Base-by-base conservation (phyloP, 495 filamentous ascomycete species). In the Annulohypoxylon nitens region DNA sequence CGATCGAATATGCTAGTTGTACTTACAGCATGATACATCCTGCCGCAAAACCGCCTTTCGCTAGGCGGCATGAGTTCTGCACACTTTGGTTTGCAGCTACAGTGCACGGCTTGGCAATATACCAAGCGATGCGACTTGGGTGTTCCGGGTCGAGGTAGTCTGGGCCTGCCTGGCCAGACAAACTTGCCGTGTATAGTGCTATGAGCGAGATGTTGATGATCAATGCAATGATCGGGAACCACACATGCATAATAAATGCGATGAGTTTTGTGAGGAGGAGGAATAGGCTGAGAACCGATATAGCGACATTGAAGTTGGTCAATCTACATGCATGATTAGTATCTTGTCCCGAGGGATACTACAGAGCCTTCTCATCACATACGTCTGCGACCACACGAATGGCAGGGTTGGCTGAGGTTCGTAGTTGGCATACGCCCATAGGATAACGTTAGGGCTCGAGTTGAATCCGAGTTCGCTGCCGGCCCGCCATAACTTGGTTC, bases 381-480 rank as follows among this genome's bases (percentile, higher is more conserved):
- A 97, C 94, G 91, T 89, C 73, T 87, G 83, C 47, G 91, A 93
- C 94, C 94, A 97, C 20, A 96, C 90, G 73, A 95, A 83, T 7
- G 94, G 94, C 18, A 89, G 81, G 4, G 81, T 86, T 0, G 87
- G 86, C 39, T 90, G 86, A 2, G 90, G 83, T 62, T 84, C 81
- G 75, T 94, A 88, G 74, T 97, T 97, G 47, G 93, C 91, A 66
- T 88, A 88, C 16, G 91, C 90, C 77, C 94, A 97, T 23, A 95
- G 73, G 5, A 91, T 84, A 73, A 90, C 85, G 43, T 84, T 84
- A 20, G 94, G 94, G 67, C 89, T 87, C 71, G 93, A 96, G 81
- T 97, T 97, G 86, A 93, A 94, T 57, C 91, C 90, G 75, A 93
- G 88, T 48, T 93, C 85, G 54, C 84, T 86, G 54, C 94, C 94